A percentile compares a stretch with the other conserved stretches of the same genome.
phyloP scores from a whole-genome alignment of 176 grass and related monocot species.

The Musa beccarii region DNA sequence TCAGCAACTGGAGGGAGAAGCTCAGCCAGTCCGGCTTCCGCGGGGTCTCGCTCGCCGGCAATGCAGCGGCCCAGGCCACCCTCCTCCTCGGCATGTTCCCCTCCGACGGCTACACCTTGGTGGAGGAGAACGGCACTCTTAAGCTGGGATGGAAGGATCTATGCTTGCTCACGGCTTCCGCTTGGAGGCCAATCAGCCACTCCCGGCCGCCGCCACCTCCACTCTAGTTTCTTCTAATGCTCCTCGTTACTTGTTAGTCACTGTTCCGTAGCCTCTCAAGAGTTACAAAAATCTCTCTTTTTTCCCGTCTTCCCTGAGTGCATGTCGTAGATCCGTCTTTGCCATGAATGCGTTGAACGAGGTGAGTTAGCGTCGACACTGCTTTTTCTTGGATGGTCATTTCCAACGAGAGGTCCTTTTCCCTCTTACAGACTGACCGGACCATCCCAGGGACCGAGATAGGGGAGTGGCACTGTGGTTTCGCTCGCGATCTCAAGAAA shows the following conservation, averaged over 20 bases:
- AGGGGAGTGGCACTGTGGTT: no score
- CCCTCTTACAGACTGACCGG: background rate
- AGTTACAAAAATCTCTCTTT: background rate
- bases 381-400: background rate
- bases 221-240: background rate
- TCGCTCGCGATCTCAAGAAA: no score
- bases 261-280: no score
- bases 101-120: conserved; percentile 75
- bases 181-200: conserved; percentile 54
- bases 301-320: background rate
- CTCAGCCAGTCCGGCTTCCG: conserved; percentile 68
- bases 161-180: conserved; percentile 82
- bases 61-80: conserved; percentile 71
- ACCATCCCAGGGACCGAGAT: background rate
- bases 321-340: background rate
- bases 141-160: conserved; percentile 99
- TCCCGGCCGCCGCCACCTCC: background rate
- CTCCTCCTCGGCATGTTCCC: conserved; percentile 95
- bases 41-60: conserved; percentile 56
- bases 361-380: background rate
- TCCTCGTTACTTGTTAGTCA: background rate
- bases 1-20: conserved; percentile 84
- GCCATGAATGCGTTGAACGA: background rate
- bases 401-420: background rate
- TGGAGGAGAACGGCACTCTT: conserved; percentile 78